phyloP scores from a whole-genome alignment of 1,284 basidiomycete species.

The Schizophyllum amplum region DNA sequence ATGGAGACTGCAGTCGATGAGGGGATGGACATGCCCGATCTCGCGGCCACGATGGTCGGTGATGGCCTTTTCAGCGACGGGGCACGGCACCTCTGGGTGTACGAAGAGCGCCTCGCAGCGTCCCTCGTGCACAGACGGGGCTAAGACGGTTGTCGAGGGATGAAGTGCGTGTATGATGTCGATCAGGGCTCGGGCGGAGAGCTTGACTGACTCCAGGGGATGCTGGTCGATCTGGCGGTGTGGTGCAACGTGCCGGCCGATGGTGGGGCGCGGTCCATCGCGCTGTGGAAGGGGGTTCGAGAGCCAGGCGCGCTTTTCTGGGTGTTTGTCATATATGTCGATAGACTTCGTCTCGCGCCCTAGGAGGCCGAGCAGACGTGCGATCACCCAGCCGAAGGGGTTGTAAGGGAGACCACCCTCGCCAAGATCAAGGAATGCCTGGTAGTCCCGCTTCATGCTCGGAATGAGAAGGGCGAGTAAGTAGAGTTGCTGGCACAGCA shows the following conservation, averaged over 20 bases:
- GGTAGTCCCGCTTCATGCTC: not conserved
- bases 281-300: slow-evolving; percentile 2
- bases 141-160: slow-evolving; percentile 5
- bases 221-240: slow-evolving; percentile 10
- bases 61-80: slow-evolving; percentile 8
- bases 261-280: slow-evolving; percentile 6
- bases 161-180: slow-evolving; percentile 9
- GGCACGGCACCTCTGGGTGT: slow-evolving; percentile 6
- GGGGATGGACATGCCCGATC: slow-evolving; percentile 12
- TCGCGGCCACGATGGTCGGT: slow-evolving; percentile 9
- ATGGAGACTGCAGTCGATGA: slow-evolving; percentile 10
- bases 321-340: slow-evolving; percentile 8
- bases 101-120: slow-evolving; percentile 11
- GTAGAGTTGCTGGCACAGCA: not conserved
- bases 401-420: not conserved
- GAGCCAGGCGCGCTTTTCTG: slow-evolving; percentile 11
- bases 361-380: slow-evolving; percentile 1
- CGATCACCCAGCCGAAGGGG: not conserved
- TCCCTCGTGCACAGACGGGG: slow-evolving; percentile 9
- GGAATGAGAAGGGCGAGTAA: not conserved
- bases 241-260: slow-evolving; percentile 7
- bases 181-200: slow-evolving; percentile 3
- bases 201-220: slow-evolving; percentile 1
- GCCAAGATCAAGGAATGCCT: not conserved
- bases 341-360: slow-evolving; percentile 6